Percentiles rank a stretch among this genome's conserved stretches.
phyloP scores from a whole-genome alignment of 495 filamentous ascomycete genomes.

The Darksidea phi region DNA sequence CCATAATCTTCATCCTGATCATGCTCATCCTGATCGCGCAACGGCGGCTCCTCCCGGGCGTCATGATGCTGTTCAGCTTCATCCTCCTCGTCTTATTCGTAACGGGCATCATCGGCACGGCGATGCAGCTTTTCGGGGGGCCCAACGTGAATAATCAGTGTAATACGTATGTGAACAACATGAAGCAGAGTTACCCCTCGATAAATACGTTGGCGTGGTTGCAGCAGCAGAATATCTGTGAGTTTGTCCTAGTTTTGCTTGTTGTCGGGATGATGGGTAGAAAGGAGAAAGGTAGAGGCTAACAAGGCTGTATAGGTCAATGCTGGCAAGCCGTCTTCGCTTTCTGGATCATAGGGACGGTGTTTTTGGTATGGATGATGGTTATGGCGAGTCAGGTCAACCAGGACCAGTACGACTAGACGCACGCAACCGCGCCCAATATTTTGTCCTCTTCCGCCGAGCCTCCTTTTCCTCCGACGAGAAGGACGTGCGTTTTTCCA shows the following conservation, averaged over 20 bases:
- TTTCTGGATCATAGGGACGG: slow-evolving; percentile 71
- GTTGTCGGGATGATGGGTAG: not conserved
- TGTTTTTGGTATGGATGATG: slow-evolving; percentile 94
- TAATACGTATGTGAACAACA: slow-evolving; percentile 64
- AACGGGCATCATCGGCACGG: slow-evolving; percentile 84
- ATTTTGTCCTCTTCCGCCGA: too few relatives aligned
- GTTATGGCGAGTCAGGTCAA: slow-evolving; percentile 89
- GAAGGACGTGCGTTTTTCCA: too few relatives aligned
- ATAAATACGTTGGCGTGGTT: slow-evolving; percentile 78
- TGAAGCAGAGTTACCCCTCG: slow-evolving; percentile 58
- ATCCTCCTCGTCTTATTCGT: slow-evolving; percentile 92
- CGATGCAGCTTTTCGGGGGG: slow-evolving; percentile 80
- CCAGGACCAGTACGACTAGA: slow-evolving; percentile 55
- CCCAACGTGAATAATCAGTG: slow-evolving; percentile 80
- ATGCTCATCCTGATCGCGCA: slow-evolving; percentile 51
- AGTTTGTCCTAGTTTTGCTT: too few relatives aligned
- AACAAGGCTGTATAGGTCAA: slow-evolving; percentile 42
- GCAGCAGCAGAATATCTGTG: slow-evolving; percentile 83
- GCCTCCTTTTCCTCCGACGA: too few relatives aligned
- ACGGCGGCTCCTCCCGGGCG: slow-evolving; percentile 78
- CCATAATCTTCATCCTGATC: slow-evolving; percentile 45
- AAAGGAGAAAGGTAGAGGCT: slow-evolving; percentile 1
- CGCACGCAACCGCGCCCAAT: too few relatives aligned
- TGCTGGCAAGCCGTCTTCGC: slow-evolving; percentile 64
- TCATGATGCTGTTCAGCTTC: slow-evolving; percentile 88